phyloP scores from a whole-genome alignment of 176 grass and related monocot genomes.

The Metroxylon sagu region DNA sequence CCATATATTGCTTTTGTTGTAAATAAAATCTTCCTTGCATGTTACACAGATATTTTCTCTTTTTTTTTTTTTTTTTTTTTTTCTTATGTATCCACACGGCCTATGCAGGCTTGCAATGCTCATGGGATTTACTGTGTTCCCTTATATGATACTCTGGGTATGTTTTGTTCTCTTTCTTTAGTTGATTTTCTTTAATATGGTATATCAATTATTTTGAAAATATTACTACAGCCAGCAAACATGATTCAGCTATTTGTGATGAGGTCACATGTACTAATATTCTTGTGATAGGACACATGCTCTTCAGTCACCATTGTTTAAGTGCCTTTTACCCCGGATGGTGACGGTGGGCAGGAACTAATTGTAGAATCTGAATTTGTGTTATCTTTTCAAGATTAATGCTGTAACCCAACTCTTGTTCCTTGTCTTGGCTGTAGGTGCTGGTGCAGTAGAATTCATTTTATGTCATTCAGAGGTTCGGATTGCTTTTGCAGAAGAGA shows the following conservation, averaged over 20 bases:
- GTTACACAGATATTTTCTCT: background rate
- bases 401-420: background rate
- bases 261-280: too few species aligned
- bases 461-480: conserved; percentile 80
- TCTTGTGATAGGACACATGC: too few species aligned
- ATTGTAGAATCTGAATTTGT: too few species aligned
- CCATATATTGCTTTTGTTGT: background rate
- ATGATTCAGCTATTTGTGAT: too few species aligned
- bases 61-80: background rate
- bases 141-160: conserved; percentile 94
- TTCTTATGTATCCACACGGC: conserved; percentile 19
- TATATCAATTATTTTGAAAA: too few species aligned
- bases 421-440: conserved; percentile 41
- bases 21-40: background rate
- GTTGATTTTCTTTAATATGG: background rate
- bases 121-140: conserved; percentile 80
- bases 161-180: conserved; percentile 24
- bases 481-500: conserved; percentile 77
- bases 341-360: too few species aligned
- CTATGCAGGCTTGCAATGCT: conserved; percentile 74
- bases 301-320: too few species aligned
- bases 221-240: too few species aligned
- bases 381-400: too few species aligned
- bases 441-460: conserved; percentile 83
- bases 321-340: too few species aligned